Evolutionary conservation across 2,329 filamentous ascomycete genomes (phyloP).

Genomic region (Cadophora sp.): DNA sequence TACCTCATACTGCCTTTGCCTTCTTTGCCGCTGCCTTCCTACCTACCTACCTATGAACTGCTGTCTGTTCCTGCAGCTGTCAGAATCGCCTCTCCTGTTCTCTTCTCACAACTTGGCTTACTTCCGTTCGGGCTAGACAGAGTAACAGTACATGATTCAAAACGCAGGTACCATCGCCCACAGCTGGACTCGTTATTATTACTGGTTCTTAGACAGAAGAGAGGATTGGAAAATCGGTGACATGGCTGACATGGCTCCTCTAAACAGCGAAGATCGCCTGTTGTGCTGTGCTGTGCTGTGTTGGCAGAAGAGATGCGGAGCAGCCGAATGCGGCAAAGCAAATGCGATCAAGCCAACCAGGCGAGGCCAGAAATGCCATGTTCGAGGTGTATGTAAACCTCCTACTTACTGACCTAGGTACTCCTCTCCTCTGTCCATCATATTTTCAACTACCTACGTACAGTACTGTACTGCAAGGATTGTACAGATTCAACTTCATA

Average conservation of each 20-base stretch:
- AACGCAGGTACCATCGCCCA: background rate
- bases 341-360: no score
- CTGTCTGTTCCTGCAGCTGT: slow-evolving; percentile 6
- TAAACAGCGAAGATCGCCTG: background rate
- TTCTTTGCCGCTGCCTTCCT: no score
- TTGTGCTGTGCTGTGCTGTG: background rate
- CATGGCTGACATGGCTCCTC: background rate
- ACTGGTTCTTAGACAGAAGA: background rate
- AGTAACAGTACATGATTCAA: slow-evolving; percentile 1
- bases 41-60: no score
- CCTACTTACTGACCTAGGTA: no score
- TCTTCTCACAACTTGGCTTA: background rate
- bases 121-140: background rate
- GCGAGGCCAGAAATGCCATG: no score
- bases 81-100: background rate
- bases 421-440: no score
- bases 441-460: no score
- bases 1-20: background rate
- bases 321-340: no score
- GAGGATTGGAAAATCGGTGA: background rate
- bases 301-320: background rate
- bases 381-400: no score
- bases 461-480: no score
- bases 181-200: background rate
- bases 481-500: no score